phyloP scores from a whole-genome alignment of 2,329 filamentous ascomycete species.

The Ophioceras dolichostomum region DNA sequence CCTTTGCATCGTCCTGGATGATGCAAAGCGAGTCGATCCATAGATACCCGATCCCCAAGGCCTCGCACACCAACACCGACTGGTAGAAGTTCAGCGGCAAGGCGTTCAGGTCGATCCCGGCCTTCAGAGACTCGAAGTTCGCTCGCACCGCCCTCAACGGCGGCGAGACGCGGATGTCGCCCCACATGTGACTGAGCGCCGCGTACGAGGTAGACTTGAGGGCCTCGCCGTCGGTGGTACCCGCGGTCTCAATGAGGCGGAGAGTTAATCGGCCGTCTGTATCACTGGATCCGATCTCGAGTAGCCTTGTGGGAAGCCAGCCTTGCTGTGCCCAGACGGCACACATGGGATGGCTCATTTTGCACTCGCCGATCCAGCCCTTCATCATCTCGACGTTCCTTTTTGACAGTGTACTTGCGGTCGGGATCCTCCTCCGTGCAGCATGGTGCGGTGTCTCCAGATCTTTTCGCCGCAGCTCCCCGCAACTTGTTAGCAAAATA shows the following conservation, averaged over 20 bases:
- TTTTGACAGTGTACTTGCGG: not conserved
- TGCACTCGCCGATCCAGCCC: not conserved
- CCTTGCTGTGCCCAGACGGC: not conserved
- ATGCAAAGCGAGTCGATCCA: conserved; percentile 12
- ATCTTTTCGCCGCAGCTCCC: too few species aligned
- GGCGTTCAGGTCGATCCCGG: not conserved
- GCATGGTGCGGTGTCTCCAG: not conserved
- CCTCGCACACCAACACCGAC: not conserved
- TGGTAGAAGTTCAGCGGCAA: not conserved
- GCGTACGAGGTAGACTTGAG: not conserved
- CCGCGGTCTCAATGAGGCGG: not conserved
- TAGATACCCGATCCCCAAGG: conserved; percentile 6
- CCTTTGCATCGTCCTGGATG: conserved; percentile 6
- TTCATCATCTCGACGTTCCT: not conserved
- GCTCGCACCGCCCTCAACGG: not conserved
- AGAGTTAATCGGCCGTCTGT: not conserved
- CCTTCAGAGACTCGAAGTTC: not conserved
- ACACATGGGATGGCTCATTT: not conserved
- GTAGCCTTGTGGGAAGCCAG: not conserved
- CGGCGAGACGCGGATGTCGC: not conserved
- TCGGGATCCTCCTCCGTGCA: not conserved
- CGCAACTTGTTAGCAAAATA: too few species aligned
- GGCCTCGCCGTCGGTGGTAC: not conserved
- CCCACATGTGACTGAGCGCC: not conserved
- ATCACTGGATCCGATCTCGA: not conserved